Conservation (phyloP, 1,284 basidiomycete genomes). For the Stygiomarasmius scandens region DNA sequence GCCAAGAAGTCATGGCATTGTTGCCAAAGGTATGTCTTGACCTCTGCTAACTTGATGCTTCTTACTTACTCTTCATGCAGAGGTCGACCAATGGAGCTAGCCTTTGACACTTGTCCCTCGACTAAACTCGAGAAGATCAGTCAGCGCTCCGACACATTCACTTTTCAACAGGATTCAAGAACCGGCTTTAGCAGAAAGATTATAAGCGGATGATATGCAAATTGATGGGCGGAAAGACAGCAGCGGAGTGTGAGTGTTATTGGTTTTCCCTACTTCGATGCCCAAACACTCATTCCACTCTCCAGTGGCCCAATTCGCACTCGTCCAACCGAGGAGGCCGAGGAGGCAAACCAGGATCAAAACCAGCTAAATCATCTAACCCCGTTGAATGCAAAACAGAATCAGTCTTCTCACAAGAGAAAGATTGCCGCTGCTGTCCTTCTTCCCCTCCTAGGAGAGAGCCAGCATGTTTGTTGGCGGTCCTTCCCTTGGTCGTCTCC, state of each 20-base stretch:
- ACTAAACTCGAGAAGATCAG: constrained; percentile 37
- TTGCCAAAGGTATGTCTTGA: constrained; percentile 83
- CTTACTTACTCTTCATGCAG: constrained; percentile 5
- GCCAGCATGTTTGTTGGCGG: too few species aligned
- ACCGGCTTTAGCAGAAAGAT: constrained; percentile 59
- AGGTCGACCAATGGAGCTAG: constrained; percentile 85
- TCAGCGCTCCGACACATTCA: constrained; percentile 50
- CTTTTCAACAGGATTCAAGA: constrained; percentile 70
- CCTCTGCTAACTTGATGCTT: too few species aligned
- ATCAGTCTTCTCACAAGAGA: too few species aligned
- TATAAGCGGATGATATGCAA: constrained; percentile 46
- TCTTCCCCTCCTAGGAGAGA: too few species aligned
- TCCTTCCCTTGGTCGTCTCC: too few species aligned
- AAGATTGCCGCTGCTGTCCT: too few species aligned
- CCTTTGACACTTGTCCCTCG: constrained; percentile 57
- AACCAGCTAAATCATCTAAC: constrained; percentile 24
- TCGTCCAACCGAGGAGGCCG: constrained; percentile 17
- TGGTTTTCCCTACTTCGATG: background rate
- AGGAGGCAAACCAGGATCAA: constrained; percentile 23
- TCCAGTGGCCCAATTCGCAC: constrained; percentile 41
- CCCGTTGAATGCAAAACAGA: too few species aligned
- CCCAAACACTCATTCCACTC: background rate
- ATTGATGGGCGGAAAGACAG: constrained; percentile 22
- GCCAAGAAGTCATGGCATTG: constrained; percentile 87
- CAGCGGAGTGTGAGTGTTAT: constrained; percentile 34